Conservation (phyloP, 352 stramenopile genomes). For the Globisporangium carolinianum region DNA sequence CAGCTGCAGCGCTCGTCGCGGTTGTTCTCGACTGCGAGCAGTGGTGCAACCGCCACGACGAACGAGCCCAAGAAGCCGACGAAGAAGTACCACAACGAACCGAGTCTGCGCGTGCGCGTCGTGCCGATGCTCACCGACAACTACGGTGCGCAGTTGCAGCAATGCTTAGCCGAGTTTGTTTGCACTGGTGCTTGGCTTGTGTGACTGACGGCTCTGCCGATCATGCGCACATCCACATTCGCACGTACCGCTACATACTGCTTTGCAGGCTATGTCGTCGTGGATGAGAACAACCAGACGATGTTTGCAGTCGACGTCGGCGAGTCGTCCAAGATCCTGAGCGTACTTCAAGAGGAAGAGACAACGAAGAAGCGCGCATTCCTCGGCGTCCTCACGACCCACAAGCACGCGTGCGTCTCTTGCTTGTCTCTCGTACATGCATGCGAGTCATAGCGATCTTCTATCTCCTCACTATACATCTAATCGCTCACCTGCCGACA, state of each 20-base stretch:
- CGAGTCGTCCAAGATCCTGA: constrained; percentile 52
- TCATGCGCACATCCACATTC: no score
- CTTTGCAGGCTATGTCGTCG: constrained; percentile 56
- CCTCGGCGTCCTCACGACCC: constrained; percentile 88
- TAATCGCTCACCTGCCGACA: constrained; percentile 9
- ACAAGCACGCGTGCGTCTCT: constrained; percentile 84
- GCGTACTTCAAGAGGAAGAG: constrained; percentile 68
- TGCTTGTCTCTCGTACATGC: background rate
- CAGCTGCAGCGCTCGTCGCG: constrained; percentile 2
- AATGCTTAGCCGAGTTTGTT: no score
- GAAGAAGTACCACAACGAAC: constrained; percentile 62
- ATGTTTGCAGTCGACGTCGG: constrained; percentile 79
- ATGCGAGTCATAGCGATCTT: background rate
- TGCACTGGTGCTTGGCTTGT: background rate
- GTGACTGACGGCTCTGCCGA: background rate
- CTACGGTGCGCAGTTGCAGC: constrained; percentile 38
- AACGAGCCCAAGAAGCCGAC: constrained; percentile 15
- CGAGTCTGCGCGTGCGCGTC: constrained; percentile 74
- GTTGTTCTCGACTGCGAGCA: background rate
- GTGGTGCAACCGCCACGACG: background rate
- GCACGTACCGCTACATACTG: background rate
- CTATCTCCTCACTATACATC: background rate
- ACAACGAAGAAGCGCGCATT: constrained; percentile 57
- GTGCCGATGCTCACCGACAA: constrained; percentile 82
- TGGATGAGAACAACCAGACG: constrained; percentile 77